Evolutionary conservation across 257 asterid species (phyloP).

Genomic region (Solanum gracilifrons): DNA sequence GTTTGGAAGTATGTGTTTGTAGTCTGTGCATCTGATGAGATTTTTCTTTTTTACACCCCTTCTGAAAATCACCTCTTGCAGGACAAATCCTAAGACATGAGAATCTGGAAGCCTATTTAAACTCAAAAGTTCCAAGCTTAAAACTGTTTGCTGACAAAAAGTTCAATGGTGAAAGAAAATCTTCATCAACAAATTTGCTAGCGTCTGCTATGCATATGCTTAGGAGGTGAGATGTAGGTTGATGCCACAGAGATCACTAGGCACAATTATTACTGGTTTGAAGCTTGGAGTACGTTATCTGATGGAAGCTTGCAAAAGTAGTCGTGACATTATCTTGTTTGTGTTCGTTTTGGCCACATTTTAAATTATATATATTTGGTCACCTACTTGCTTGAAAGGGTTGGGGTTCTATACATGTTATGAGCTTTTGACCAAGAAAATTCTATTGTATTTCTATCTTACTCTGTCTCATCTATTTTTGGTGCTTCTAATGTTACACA

Average conservation of each 20-base stretch:
- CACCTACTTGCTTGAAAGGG: background rate
- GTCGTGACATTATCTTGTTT: background rate
- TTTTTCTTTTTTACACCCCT: conserved; percentile 1
- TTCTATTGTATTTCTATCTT: background rate
- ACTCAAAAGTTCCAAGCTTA: conserved; percentile 73
- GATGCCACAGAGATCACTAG: background rate
- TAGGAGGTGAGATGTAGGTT: conserved; percentile 48
- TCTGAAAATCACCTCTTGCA: conserved; percentile 32
- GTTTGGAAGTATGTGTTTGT: conserved; percentile 64
- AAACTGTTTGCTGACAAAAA: conserved; percentile 27
- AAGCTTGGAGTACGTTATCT: background rate
- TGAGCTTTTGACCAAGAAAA: background rate
- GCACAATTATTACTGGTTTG: background rate
- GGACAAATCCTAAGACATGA: conserved; percentile 89
- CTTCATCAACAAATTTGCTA: conserved; percentile 38
- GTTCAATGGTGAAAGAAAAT: conserved; percentile 43
- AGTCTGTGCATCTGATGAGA: background rate
- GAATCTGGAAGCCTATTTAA: conserved; percentile 63
- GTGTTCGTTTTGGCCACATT: background rate
- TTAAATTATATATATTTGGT: background rate
- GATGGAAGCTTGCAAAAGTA: background rate
- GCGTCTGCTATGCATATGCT: conserved; percentile 55
- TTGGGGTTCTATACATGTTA: background rate
- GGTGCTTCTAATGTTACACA: background rate
- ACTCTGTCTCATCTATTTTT: background rate